phyloP scores from a whole-genome alignment of 768 basidiomycete species.

The Auricularia sp. region DNA sequence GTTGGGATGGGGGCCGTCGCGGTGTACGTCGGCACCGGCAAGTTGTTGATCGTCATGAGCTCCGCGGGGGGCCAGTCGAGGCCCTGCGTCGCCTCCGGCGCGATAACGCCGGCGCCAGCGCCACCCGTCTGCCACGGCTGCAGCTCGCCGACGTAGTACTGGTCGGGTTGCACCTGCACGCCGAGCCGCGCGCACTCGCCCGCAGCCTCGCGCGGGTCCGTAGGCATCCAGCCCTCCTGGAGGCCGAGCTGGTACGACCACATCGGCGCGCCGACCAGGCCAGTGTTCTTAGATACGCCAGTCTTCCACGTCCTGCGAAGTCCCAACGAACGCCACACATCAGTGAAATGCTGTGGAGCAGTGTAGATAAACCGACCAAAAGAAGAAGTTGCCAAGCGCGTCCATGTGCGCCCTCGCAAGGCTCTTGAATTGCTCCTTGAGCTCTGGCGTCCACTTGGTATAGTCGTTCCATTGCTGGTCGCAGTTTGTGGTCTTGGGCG shows the following conservation, averaged over 20 bases:
- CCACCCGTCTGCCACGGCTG: constrained; percentile 72
- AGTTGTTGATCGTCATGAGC: constrained; percentile 43
- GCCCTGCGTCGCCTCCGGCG: constrained; percentile 37
- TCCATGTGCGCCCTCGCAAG: constrained; percentile 88
- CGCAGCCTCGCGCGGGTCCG: constrained; percentile 66
- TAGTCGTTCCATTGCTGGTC: constrained; percentile 58
- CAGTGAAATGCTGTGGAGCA: not conserved
- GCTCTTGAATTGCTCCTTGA: constrained; percentile 54
- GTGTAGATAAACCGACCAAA: constrained; percentile 19
- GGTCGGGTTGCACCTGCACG: not conserved
- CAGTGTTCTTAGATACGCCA: not conserved
- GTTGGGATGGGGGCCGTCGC: constrained; percentile 59
- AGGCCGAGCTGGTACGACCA: constrained; percentile 95
- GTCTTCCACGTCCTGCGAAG: constrained; percentile 77
- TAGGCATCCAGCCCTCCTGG: constrained; percentile 87
- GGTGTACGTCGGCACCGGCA: constrained; percentile 55
- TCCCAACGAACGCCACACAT: not conserved
- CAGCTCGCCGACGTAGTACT: constrained; percentile 46
- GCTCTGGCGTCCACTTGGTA: constrained; percentile 47
- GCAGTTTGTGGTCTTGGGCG: constrained; percentile 33
- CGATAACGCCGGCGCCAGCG: constrained; percentile 57
- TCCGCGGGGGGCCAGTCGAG: constrained; percentile 62
- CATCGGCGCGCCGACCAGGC: not conserved
- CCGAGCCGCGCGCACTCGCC: constrained; percentile 57
- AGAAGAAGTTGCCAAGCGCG: constrained; percentile 38